Percentiles rank a stretch among this genome's conserved stretches.
Conservation (phyloP, 225 moss, liverwort and hornwort genomes). For the Pleurozium schreberi region DNA sequence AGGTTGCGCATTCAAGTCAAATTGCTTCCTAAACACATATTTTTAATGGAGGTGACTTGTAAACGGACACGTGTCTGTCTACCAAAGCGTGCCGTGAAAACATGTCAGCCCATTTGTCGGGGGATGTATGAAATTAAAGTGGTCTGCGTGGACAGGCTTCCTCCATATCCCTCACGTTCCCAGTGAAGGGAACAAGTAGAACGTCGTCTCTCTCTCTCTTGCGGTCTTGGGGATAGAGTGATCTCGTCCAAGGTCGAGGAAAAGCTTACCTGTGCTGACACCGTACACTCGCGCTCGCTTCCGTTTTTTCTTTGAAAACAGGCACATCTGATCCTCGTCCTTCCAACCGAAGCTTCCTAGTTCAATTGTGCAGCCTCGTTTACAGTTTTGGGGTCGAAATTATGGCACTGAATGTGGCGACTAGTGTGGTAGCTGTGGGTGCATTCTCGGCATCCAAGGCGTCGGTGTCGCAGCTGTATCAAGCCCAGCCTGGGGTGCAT, state of each 20-base stretch:
- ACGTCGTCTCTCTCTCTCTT: constrained; percentile 4
- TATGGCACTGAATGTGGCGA: constrained; percentile 27
- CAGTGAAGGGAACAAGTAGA: not conserved
- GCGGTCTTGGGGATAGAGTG: constrained; percentile 6
- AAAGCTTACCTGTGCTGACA: not conserved
- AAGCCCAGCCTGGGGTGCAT: not conserved
- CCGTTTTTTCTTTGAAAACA: too few species aligned
- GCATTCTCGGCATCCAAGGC: constrained; percentile 19
- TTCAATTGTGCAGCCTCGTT: not conserved
- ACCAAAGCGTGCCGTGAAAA: not conserved
- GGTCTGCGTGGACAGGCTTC: constrained; percentile 17
- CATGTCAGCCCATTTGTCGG: not conserved
- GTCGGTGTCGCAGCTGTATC: constrained; percentile 9
- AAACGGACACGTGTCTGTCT: not conserved
- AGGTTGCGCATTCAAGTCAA: not conserved
- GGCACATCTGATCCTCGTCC: not conserved
- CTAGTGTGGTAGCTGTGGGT: constrained; percentile 8
- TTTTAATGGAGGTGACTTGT: not conserved
- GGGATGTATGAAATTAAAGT: not conserved
- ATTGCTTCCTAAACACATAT: not conserved
- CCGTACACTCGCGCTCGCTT: not conserved
- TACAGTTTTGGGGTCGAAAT: not conserved
- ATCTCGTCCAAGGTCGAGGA: not conserved
- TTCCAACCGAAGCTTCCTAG: not conserved
- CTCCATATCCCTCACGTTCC: constrained; percentile 3